phyloP scores from a whole-genome alignment of 129 eudicot genomes.

The Escallonia herrerae region DNA sequence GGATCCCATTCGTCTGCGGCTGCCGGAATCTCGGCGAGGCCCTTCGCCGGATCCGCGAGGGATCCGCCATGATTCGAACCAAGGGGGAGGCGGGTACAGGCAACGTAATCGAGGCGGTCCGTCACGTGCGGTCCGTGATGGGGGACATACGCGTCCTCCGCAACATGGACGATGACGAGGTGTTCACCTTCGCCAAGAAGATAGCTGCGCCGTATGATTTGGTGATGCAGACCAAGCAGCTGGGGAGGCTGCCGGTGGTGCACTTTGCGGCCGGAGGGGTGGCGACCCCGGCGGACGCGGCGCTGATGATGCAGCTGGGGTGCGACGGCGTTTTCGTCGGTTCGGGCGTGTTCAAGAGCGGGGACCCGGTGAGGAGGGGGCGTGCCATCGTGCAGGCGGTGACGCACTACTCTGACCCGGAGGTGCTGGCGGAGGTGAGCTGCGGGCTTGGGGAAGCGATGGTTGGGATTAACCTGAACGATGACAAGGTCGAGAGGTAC shows the following conservation, averaged over 20 bases:
- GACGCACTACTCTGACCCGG: conserved; percentile 74
- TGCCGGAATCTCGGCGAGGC: conserved; percentile 59
- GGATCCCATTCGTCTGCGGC: conserved; percentile 61
- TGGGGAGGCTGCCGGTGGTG: conserved; percentile 52
- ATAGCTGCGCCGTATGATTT: conserved; percentile 48
- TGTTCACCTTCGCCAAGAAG: conserved; percentile 42
- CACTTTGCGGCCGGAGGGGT: conserved; percentile 69
- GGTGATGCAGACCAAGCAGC: conserved; percentile 56
- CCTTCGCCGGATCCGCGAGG: conserved; percentile 41
- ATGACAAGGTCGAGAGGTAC: conserved; percentile 82
- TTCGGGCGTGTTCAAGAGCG: conserved; percentile 56
- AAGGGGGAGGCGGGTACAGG: conserved; percentile 64
- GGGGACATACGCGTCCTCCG: conserved; percentile 41
- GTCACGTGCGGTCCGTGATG: conserved; percentile 46
- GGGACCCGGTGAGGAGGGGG: conserved; percentile 65
- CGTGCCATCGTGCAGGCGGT: conserved; percentile 89
- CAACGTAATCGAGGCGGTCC: conserved; percentile 42
- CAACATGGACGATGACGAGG: conserved; percentile 58
- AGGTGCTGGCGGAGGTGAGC: conserved; percentile 72
- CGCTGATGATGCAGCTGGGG: conserved; percentile 66
- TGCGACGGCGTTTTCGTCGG: conserved; percentile 68
- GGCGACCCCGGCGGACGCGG: conserved; percentile 64
- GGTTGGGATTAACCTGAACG: conserved; percentile 82
- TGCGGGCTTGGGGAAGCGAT: conserved; percentile 83
- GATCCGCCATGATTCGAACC: conserved; percentile 65